These are phyloP conservation scores for Ilyonectria sp. DNA, from an alignment of 2,329 filamentous ascomycete genomes.

Conservation along the genomic window DNA sequence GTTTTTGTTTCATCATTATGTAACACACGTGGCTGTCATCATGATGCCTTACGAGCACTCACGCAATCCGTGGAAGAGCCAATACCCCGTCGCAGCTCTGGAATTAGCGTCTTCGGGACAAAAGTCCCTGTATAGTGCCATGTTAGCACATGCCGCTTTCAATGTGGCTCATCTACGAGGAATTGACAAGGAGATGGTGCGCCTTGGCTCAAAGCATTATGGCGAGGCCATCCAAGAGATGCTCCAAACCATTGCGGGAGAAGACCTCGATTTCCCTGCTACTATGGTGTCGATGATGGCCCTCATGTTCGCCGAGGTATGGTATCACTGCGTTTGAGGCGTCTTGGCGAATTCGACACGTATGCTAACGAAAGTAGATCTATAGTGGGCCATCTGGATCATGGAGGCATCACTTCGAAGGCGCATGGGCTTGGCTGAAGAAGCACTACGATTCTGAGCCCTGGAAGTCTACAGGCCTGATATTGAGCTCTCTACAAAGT, in stretches of 20 bases:
- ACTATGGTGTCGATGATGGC: slow-evolving; percentile 22
- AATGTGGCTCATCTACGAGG: slow-evolving; percentile 17
- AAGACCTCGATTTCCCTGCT: slow-evolving; percentile 1
- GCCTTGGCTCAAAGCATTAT: slow-evolving; percentile 7
- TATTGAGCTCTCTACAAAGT: slow-evolving; percentile 9
- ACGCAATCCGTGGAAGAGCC: slow-evolving; percentile 18
- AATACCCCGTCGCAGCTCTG: slow-evolving; percentile 9
- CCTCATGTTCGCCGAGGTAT: slow-evolving; percentile 23
- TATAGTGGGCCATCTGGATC: slow-evolving; percentile 11
- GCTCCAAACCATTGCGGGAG: neutral
- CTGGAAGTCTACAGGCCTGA: slow-evolving; percentile 10
- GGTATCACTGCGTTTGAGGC: neutral
- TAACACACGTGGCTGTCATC: slow-evolving; percentile 13
- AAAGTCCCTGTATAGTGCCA: slow-evolving; percentile 7
- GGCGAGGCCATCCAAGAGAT: slow-evolving; percentile 13
- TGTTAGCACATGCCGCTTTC: slow-evolving; percentile 17
- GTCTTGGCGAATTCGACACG: too few relatives aligned
- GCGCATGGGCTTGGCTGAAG: slow-evolving; percentile 12
- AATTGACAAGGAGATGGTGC: neutral
- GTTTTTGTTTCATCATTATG: slow-evolving; percentile 19
- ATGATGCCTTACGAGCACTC: slow-evolving; percentile 23
- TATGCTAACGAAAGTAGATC: neutral
- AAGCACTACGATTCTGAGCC: neutral
- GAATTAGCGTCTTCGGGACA: neutral
- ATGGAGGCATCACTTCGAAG: slow-evolving; percentile 23